Conservation (phyloP, 352 stramenopile species). For the Phytophthora ohioensis region DNA sequence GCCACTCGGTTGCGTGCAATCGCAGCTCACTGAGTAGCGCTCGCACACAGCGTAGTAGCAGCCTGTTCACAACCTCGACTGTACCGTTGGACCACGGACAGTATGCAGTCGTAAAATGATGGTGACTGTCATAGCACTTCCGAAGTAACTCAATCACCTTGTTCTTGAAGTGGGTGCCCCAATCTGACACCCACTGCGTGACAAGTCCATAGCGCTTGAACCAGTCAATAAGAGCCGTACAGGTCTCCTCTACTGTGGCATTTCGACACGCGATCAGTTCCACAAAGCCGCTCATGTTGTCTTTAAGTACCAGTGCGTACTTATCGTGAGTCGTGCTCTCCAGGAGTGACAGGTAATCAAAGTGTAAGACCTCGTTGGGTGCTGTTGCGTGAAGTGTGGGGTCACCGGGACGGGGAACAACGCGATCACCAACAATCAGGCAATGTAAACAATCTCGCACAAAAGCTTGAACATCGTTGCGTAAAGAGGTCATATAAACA, state of each 20-base stretch:
- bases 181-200: constrained; percentile 1
- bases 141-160: not conserved
- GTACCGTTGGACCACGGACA: constrained; percentile 2
- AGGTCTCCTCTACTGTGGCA: not conserved
- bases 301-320: constrained; percentile 43
- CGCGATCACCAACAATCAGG: not conserved
- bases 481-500: constrained; percentile 23
- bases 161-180: not conserved
- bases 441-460: constrained; percentile 28
- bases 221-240: not conserved
- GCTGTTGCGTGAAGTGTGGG: constrained; percentile 26
- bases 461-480: constrained; percentile 18
- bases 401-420: constrained; percentile 22
- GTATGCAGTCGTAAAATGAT: constrained; percentile 7
- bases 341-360: constrained; percentile 36
- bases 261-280: constrained; percentile 30
- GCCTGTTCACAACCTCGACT: constrained; percentile 3
- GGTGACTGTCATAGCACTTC: not conserved
- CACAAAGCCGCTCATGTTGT: constrained; percentile 41
- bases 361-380: constrained; percentile 48
- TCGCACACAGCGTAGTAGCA: not conserved
- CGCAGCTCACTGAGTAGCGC: not conserved
- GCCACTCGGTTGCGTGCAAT: not conserved
- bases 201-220: not conserved
- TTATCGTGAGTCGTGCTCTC: constrained; percentile 6